phyloP scores from a whole-genome alignment of 1,139 yeast species.

The Geotrichum cucujoidarum region DNA sequence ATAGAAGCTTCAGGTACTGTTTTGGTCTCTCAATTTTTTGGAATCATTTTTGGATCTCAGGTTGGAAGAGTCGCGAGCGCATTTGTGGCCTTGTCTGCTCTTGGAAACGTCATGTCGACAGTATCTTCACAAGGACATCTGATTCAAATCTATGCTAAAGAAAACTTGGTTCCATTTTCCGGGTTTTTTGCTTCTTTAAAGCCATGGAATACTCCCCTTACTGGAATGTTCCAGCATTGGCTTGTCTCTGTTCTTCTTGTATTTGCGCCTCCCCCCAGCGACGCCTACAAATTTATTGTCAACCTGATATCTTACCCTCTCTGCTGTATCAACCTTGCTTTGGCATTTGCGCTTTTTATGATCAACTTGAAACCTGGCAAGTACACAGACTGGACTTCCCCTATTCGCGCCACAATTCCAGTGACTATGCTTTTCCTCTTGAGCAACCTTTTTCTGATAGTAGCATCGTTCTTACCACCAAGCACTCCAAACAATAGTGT shows the following conservation, averaged over 20 bases:
- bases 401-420: slow-evolving; percentile 61
- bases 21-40: slow-evolving; percentile 70
- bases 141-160: slow-evolving; percentile 68
- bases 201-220: slow-evolving; percentile 52
- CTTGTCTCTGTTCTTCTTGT: slow-evolving; percentile 49
- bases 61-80: slow-evolving; percentile 64
- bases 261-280: slow-evolving; percentile 67
- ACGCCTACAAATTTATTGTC: slow-evolving; percentile 69
- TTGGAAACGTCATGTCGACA: slow-evolving; percentile 75
- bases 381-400: slow-evolving; percentile 57
- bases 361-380: slow-evolving; percentile 51
- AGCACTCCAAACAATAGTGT: slow-evolving; percentile 54
- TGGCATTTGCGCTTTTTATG: slow-evolving; percentile 69
- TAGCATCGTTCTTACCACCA: slow-evolving; percentile 82
- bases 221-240: slow-evolving; percentile 54
- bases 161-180: slow-evolving; percentile 67
- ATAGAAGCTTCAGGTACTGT: slow-evolving; percentile 60
- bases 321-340: slow-evolving; percentile 63
- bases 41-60: slow-evolving; percentile 61
- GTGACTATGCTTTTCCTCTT: slow-evolving; percentile 61
- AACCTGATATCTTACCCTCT: slow-evolving; percentile 73
- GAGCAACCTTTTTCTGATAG: slow-evolving; percentile 63
- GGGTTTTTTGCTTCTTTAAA: slow-evolving; percentile 49
- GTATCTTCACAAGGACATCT: slow-evolving; percentile 74
- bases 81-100: slow-evolving; percentile 68